Evolutionary conservation across 352 stramenopile genomes (phyloP), one percentile per base, ranked within the genome.

Genomic region (Globisporangium acanthophoron): DNA sequence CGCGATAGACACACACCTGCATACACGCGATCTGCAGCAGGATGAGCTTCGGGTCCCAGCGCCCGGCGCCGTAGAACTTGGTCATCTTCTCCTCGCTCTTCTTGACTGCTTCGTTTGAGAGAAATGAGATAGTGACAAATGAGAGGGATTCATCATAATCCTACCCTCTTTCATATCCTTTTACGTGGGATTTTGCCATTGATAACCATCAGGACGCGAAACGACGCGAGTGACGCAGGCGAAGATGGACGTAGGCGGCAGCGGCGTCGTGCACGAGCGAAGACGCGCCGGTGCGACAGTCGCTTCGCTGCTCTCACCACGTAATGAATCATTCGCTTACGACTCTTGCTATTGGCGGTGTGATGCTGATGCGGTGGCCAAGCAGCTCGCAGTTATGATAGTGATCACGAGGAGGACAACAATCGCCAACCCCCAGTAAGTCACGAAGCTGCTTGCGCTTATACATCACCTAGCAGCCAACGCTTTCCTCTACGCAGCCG

Each of bases 31-130:
- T 96, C 72, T 96, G 87, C 62, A 94, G 70, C 44, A 89, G 54
- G 58, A 94, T 96, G 62, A 96, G 80, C 76, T 91, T 94, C 18
- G 87, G 87, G 61, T 87, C 77, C 87, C 87, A 96, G 48, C 80
- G 83, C 51, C 71, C 66, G 3, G 76, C 63, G 59, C 80, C 83
- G 61, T 94, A 96, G 63, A 94, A 94, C 70, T 88, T 90, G 62
- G 82, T 66, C 85, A 92, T 94, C 56, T 45, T 94, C 56, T 41
- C 66, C 9, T 12, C 47, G 49, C 21, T 45, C 31, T 58, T 61
- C 12, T 33, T 51, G 37, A 20, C 8, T 31, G 1, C 24, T 31
- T 24, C 24, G n/a, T 11, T 48, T 27, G 31, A 41, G 15, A 41
- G 45, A 18, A 3, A 35, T 20, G 27, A 3, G 21, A 4, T 5